Evolutionary conservation across 1,284 basidiomycete genomes (phyloP).

Genomic region (Fomitopsis palustris): DNA sequence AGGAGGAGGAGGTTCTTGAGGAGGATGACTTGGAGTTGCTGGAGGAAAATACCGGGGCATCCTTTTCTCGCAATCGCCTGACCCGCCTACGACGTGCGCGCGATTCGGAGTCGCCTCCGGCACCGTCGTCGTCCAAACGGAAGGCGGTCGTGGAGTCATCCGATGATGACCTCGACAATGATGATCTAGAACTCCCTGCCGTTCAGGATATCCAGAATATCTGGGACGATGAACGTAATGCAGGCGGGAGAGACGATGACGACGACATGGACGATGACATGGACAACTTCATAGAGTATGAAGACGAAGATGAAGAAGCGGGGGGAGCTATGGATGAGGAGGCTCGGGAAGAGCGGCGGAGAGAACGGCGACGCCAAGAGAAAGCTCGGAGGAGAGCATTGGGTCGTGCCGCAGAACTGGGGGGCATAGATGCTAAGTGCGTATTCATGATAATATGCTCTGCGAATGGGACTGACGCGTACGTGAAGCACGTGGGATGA

Average conservation of each 20-base stretch:
- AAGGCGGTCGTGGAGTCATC: slow-evolving; percentile 60
- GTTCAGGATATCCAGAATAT: slow-evolving; percentile 75
- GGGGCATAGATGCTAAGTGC: slow-evolving; percentile 86
- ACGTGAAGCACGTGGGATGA: slow-evolving; percentile 89
- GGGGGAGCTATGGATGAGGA: slow-evolving; percentile 69
- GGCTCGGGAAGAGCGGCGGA: slow-evolving; percentile 69
- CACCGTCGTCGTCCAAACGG: slow-evolving; percentile 55
- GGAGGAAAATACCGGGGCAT: slow-evolving; percentile 90
- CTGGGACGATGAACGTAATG: slow-evolving; percentile 76
- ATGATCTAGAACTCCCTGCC: slow-evolving; percentile 47
- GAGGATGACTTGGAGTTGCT: slow-evolving; percentile 95
- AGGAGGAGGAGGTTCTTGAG: slow-evolving; percentile 78
- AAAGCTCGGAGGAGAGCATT: slow-evolving; percentile 61
- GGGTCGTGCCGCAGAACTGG: slow-evolving; percentile 65
- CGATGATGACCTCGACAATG: slow-evolving; percentile 69
- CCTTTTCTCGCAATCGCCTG: slow-evolving; percentile 54
- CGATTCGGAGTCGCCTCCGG: slow-evolving; percentile 64
- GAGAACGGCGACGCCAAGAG: slow-evolving; percentile 62
- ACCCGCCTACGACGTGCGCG: slow-evolving; percentile 73
- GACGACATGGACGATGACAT: slow-evolving; percentile 71
- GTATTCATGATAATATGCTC: slow-evolving; percentile 26
- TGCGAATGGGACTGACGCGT: slow-evolving; percentile 17
- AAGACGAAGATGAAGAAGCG: slow-evolving; percentile 83
- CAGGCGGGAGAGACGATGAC: slow-evolving; percentile 58
- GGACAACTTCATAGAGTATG: slow-evolving; percentile 90